Conservation (phyloP, 2,329 filamentous ascomycete species). For the Lachnum nothofagi region DNA sequence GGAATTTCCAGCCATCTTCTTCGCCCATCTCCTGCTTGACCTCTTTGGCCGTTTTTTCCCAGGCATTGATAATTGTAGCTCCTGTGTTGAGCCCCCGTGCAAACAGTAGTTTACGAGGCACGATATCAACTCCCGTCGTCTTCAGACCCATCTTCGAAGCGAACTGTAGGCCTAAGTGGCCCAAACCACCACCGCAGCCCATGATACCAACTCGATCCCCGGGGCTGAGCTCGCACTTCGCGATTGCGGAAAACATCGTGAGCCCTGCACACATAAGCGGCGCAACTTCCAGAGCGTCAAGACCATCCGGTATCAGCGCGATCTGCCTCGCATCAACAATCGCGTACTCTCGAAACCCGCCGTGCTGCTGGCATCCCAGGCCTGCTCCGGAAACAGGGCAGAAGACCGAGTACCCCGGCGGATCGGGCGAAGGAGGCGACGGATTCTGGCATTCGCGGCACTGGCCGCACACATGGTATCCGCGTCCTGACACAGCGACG, state of each 20-base stretch:
- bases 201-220: conserved; percentile 63
- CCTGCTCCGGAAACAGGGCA: conserved; percentile 25
- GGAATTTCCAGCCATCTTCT: conserved; percentile 32
- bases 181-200: conserved; percentile 60
- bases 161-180: conserved; percentile 47
- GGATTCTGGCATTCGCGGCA: conserved; percentile 38
- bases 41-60: conserved; percentile 23
- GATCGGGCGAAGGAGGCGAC: conserved; percentile 31
- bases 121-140: no score
- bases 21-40: conserved; percentile 30
- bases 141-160: conserved; percentile 56
- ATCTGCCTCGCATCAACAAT: conserved; percentile 42
- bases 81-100: conserved; percentile 33
- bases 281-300: conserved; percentile 46
- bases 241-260: conserved; percentile 65
- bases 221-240: conserved; percentile 42
- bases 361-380: conserved; percentile 10
- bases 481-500: conserved; percentile 35
- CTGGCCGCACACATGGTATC: conserved; percentile 37
- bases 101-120: conserved; percentile 29
- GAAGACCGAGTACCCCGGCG: conserved; percentile 38
- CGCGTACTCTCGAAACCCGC: conserved; percentile 41
- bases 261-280: conserved; percentile 73
- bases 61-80: conserved; percentile 38
- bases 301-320: conserved; percentile 47